Evolutionary conservation across 345 rosid species (phyloP).

Genomic region (Schrenkiella parvula): DNA sequence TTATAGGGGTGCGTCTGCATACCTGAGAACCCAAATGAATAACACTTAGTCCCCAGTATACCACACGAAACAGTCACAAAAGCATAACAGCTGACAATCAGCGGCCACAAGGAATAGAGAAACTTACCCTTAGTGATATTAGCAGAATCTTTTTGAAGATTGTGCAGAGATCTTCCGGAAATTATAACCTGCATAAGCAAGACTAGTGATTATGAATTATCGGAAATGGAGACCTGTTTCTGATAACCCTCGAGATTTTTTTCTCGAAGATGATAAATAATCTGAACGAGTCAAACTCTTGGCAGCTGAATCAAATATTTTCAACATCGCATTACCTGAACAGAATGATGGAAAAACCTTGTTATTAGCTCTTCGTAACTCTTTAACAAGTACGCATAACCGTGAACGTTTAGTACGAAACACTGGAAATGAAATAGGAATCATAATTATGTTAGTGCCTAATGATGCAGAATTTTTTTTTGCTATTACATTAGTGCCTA

Average conservation of each 20-base stretch:
- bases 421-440: neutral
- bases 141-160: neutral
- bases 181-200: neutral
- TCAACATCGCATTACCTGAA: neutral
- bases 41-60: neutral
- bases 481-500: no score
- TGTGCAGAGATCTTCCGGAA: neutral
- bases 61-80: neutral
- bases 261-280: no score
- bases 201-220: neutral
- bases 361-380: neutral
- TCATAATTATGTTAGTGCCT: no score
- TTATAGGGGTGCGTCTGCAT: slow-evolving; percentile 47
- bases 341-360: neutral
- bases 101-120: neutral
- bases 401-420: neutral
- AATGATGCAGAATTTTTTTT: no score
- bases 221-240: neutral
- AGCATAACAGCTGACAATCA: slow-evolving; percentile 8
- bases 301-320: no score
- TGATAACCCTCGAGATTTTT: no score
- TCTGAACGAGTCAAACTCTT: neutral
- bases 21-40: slow-evolving; percentile 34
- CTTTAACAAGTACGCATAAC: neutral
- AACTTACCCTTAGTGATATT: neutral